A percentile compares a stretch with the other conserved stretches of the same genome.
phyloP scores from a whole-genome alignment of 2,329 filamentous ascomycete species.

The Ophiostoma montium region DNA sequence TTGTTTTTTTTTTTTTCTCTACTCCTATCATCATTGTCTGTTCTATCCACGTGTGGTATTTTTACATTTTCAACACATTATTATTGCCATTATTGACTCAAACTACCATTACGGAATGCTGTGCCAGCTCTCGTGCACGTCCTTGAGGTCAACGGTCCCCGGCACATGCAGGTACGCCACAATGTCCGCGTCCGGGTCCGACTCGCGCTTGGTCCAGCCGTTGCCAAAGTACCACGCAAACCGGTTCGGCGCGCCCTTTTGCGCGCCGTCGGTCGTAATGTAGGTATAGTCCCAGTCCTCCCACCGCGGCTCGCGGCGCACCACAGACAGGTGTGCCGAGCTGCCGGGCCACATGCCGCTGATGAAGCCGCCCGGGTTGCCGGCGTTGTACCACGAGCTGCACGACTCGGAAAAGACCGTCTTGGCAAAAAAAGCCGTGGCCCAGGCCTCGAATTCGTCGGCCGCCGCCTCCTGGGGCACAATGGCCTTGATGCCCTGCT shows the following conservation, averaged over 20 bases:
- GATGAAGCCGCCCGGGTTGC: slow-evolving; percentile 16
- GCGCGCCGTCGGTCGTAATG: slow-evolving; percentile 32
- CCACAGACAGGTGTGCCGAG: slow-evolving; percentile 15
- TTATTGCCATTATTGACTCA: too few relatives aligned
- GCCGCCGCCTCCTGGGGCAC: slow-evolving; percentile 5
- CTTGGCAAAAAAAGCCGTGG: slow-evolving; percentile 19
- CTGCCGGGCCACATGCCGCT: slow-evolving; percentile 17
- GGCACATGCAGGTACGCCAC: slow-evolving; percentile 32
- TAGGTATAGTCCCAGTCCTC: slow-evolving; percentile 21
- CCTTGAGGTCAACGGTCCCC: slow-evolving; percentile 42
- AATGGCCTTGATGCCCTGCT: slow-evolving; percentile 28
- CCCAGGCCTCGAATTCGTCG: slow-evolving; percentile 18
- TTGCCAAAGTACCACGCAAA: slow-evolving; percentile 32
- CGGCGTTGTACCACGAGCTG: slow-evolving; percentile 20
- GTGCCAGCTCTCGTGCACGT: slow-evolving; percentile 55
- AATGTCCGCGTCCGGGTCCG: slow-evolving; percentile 25
- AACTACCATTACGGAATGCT: background rate
- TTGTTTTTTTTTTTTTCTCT: too few relatives aligned
- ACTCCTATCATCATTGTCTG: too few relatives aligned
- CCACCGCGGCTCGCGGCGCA: slow-evolving; percentile 18
- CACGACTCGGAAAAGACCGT: slow-evolving; percentile 20
- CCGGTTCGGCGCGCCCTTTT: slow-evolving; percentile 5
- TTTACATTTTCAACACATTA: too few relatives aligned
- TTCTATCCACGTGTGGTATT: too few relatives aligned
- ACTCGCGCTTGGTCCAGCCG: slow-evolving; percentile 28